These are phyloP conservation scores for Tothia fuscella DNA, from an alignment of 2,329 filamentous ascomycete species.

Conservation along the genomic window DNA sequence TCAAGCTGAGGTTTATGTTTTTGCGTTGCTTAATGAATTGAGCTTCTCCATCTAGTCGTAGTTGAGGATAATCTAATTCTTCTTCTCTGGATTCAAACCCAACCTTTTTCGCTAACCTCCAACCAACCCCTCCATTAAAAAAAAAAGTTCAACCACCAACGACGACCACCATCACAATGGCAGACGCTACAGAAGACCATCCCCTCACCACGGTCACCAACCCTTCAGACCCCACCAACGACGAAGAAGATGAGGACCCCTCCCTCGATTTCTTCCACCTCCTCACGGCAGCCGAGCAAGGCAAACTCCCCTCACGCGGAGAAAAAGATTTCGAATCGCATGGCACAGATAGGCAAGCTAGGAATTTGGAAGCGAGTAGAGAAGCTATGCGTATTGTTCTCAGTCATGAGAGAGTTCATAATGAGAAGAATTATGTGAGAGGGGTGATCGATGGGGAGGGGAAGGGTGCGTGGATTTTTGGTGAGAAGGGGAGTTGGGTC, in stretches of 20 bases:
- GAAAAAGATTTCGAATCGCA: conserved; percentile 97
- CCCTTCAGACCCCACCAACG: conserved; percentile 47
- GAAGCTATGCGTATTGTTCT: conserved; percentile 83
- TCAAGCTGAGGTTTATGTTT: too few species aligned
- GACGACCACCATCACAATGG: too few species aligned
- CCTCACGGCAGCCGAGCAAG: conserved; percentile 15
- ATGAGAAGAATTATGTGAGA: conserved; percentile 50
- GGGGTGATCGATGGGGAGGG: conserved; percentile 63
- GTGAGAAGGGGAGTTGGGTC: conserved; percentile 59
- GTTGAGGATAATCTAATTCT: too few species aligned
- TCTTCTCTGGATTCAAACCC: too few species aligned
- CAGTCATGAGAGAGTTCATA: conserved; percentile 62
- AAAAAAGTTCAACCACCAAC: neutral
- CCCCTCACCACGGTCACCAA: conserved; percentile 16
- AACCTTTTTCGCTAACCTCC: too few species aligned
- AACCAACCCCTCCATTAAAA: too few species aligned
- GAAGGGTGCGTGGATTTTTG: conserved; percentile 51
- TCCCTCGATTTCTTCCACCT: conserved; percentile 78
- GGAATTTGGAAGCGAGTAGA: conserved; percentile 67
- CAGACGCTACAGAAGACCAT: conserved; percentile 26
- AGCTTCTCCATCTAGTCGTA: too few species aligned
- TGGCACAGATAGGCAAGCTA: conserved; percentile 69
- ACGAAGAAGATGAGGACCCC: conserved; percentile 66
- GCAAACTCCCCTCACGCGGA: conserved; percentile 70
- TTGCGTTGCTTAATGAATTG: too few species aligned